Percentiles rank a stretch among this genome's conserved stretches.
phyloP scores from a whole-genome alignment of 106 monocot species.

The Phalaenopsis equestris region DNA sequence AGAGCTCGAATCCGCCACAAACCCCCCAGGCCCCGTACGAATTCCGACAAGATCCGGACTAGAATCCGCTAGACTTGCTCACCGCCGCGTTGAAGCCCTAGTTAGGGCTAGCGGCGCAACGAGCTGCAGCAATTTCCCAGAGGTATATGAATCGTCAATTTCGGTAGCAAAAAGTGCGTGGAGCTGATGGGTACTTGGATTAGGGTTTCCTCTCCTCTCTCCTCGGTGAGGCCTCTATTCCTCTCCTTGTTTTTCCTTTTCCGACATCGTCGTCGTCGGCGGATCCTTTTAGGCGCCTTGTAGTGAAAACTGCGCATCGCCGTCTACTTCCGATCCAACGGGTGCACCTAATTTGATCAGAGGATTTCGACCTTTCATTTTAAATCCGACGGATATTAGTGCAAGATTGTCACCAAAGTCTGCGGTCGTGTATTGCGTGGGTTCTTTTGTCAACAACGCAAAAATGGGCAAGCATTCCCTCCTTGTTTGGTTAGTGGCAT shows the following conservation, averaged over 20 bases:
- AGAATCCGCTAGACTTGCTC: not conserved
- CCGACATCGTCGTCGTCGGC: slow-evolving; percentile 21
- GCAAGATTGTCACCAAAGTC: too few relatives aligned
- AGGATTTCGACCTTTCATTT: too few relatives aligned
- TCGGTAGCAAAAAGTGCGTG: not conserved
- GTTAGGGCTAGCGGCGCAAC: slow-evolving; percentile 13
- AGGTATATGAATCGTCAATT: not conserved
- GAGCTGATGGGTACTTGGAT: slow-evolving; percentile 3
- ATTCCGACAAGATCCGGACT: not conserved
- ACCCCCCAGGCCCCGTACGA: not conserved
- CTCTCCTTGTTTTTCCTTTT: not conserved
- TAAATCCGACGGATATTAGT: too few relatives aligned
- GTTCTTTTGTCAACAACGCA: too few relatives aligned
- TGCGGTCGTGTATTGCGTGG: too few relatives aligned
- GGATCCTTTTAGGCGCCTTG: too few relatives aligned
- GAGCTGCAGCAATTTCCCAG: not conserved
- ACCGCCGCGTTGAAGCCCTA: slow-evolving; percentile 14
- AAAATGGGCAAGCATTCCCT: too few relatives aligned
- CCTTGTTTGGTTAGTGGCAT: too few relatives aligned
- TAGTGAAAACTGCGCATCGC: too few relatives aligned
- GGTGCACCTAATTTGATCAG: too few relatives aligned
- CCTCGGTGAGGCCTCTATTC: not conserved
- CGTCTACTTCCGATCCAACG: too few relatives aligned
- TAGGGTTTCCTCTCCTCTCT: not conserved
- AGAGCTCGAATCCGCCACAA: slow-evolving; percentile 5